Evolutionary conservation across 371 early-diverging fungal species (phyloP).

Genomic region (Haplosporangium sp.): DNA sequence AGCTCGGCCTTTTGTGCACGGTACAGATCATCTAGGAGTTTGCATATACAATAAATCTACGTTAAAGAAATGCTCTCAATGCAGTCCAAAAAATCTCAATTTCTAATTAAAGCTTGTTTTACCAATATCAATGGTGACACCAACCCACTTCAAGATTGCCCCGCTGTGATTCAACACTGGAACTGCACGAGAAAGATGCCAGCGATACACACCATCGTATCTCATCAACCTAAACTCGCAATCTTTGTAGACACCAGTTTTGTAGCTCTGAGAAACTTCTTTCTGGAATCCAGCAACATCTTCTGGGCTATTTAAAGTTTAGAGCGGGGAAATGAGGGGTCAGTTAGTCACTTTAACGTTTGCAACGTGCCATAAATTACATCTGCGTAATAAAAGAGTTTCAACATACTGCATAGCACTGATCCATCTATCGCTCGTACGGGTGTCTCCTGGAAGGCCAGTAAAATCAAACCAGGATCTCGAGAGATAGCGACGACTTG

Average conservation of each 20-base stretch:
- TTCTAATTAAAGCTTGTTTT: neutral
- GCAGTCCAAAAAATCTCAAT: no score
- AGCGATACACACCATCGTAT: constrained; percentile 50
- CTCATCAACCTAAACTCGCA: constrained; percentile 54
- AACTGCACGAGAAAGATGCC: constrained; percentile 51
- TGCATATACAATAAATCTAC: neutral
- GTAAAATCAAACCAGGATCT: constrained; percentile 54
- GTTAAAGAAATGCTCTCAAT: no score
- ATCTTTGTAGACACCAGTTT: constrained; percentile 50
- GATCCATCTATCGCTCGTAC: constrained; percentile 47
- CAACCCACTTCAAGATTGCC: constrained; percentile 49
- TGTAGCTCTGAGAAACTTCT: constrained; percentile 50
- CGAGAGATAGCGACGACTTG: constrained; percentile 49
- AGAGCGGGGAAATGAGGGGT: neutral
- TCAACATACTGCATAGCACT: constrained; percentile 54
- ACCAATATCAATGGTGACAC: constrained; percentile 54
- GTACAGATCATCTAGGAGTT: constrained; percentile 40
- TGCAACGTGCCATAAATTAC: neutral
- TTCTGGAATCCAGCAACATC: constrained; percentile 48
- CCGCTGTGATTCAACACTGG: constrained; percentile 47
- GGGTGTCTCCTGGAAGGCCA: constrained; percentile 42
- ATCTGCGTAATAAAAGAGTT: neutral
- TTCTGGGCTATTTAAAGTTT: constrained; percentile 27
- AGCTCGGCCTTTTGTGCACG: constrained; percentile 50
- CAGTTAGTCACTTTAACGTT: no score